These are phyloP conservation scores for Starmerella bacillaris DNA, from an alignment of 805 yeast genomes.

Conservation along the genomic window DNA sequence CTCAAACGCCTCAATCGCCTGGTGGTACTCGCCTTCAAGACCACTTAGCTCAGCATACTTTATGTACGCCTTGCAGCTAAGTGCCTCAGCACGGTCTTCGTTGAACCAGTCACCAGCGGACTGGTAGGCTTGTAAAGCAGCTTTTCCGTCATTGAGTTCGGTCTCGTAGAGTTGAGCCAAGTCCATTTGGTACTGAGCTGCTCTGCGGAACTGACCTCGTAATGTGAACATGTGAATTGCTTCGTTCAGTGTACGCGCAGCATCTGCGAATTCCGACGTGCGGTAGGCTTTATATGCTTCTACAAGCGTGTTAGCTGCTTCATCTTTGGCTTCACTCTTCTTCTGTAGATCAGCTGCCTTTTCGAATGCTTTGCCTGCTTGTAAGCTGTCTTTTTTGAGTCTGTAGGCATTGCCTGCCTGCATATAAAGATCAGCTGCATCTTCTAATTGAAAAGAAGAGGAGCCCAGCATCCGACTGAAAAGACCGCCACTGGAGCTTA, in stretches of 20 bases:
- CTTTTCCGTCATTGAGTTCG: conserved; percentile 43
- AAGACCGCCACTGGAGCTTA: conserved; percentile 49
- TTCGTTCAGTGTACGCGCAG: conserved; percentile 54
- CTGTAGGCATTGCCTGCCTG: conserved; percentile 90
- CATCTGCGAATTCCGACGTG: conserved; percentile 51
- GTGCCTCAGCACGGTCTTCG: conserved; percentile 82
- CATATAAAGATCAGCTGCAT: conserved; percentile 74
- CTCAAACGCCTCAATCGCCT: conserved; percentile 64
- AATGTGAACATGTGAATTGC: conserved; percentile 73
- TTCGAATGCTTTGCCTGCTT: conserved; percentile 71
- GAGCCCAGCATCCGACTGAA: conserved; percentile 33
- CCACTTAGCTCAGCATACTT: conserved; percentile 84
- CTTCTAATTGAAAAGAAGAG: conserved; percentile 52
- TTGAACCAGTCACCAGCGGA: conserved; percentile 93
- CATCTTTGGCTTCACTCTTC: conserved; percentile 63
- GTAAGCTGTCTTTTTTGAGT: conserved; percentile 43
- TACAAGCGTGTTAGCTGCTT: conserved; percentile 73
- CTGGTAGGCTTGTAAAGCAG: conserved; percentile 65
- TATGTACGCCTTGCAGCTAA: conserved; percentile 70
- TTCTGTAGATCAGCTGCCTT: conserved; percentile 70
- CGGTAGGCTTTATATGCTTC: conserved; percentile 83
- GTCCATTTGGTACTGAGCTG: conserved; percentile 85
- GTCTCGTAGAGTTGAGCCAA: conserved; percentile 73
- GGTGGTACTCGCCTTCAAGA: conserved; percentile 48
- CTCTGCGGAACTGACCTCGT: conserved; percentile 89